A percentile compares a stretch with the other conserved stretches of the same genome.
These are phyloP conservation scores for Phytophthora quininea DNA, from an alignment of 352 stramenopile genomes.

Conservation along the genomic window DNA sequence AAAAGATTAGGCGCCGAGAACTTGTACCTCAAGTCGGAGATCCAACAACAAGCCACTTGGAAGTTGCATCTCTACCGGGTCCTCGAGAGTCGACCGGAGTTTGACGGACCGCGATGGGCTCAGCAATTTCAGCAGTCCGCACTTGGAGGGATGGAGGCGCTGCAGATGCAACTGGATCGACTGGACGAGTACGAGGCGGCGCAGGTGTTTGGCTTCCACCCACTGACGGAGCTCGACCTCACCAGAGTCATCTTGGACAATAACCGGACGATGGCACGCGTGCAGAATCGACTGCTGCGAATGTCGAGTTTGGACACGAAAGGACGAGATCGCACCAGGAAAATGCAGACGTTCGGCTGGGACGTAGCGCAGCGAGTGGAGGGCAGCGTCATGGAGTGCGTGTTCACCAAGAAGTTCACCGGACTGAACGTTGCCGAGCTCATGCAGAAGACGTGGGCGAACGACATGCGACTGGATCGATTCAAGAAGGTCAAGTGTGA, in stretches of 20 bases:
- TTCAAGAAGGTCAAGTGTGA: conserved; percentile 59
- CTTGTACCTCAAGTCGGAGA: conserved; percentile 45
- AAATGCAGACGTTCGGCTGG: conserved; percentile 49
- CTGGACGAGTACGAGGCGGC: conserved; percentile 41
- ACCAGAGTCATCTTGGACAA: conserved; percentile 49
- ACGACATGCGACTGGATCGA: conserved; percentile 43
- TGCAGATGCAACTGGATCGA: conserved; percentile 33
- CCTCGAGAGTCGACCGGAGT: conserved; percentile 32
- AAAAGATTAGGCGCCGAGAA: conserved; percentile 54
- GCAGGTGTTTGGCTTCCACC: conserved; percentile 44
- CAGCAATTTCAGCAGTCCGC: conserved; percentile 32
- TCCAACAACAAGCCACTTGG: conserved; percentile 49
- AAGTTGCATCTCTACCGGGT: conserved; percentile 48
- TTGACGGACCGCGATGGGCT: conserved; percentile 23
- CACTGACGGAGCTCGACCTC: conserved; percentile 38
- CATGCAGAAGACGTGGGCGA: conserved; percentile 49
- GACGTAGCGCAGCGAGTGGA: conserved; percentile 40
- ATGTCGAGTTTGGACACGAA: conserved; percentile 10
- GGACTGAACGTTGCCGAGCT: conserved; percentile 35
- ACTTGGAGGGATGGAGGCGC: conserved; percentile 15
- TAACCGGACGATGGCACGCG: conserved; percentile 31
- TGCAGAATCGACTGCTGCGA: conserved; percentile 39
- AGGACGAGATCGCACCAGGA: conserved; percentile 5
- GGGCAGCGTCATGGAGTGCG: conserved; percentile 45
- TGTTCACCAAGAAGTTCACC: conserved; percentile 50